Percentiles rank a stretch among this genome's conserved stretches.
Conservation (phyloP, 2,329 filamentous ascomycete species). For the Exophiala sp. region DNA sequence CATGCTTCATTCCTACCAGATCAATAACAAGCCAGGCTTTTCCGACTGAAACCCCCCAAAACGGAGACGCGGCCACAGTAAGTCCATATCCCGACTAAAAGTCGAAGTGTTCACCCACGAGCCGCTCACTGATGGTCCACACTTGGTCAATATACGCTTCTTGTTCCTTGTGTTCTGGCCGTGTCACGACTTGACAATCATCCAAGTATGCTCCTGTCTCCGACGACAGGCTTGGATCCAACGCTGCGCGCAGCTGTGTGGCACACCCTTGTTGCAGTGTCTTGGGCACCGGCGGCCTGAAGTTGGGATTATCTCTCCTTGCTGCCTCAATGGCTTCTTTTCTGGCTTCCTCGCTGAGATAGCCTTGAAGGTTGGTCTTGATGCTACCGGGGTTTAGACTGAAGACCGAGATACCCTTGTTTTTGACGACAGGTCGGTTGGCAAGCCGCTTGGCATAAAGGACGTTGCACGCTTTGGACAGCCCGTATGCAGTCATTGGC, state of each 20-base stretch:
- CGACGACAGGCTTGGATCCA: background rate
- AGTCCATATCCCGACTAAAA: background rate
- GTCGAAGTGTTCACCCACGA: background rate
- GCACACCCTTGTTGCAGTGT: background rate
- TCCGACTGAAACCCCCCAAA: too few species aligned
- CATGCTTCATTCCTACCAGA: too few species aligned
- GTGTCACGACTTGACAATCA: background rate
- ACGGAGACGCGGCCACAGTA: too few species aligned
- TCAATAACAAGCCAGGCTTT: too few species aligned
- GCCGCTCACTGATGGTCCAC: background rate
- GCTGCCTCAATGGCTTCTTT: too few species aligned
- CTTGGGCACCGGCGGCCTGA: background rate
- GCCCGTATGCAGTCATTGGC: background rate
- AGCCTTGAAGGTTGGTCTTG: background rate
- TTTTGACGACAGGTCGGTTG: too few species aligned
- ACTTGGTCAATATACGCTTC: background rate
- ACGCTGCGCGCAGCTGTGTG: background rate
- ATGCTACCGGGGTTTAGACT: background rate
- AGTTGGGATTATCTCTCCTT: too few species aligned
- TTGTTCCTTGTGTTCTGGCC: background rate
- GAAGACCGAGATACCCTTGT: background rate
- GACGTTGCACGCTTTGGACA: background rate
- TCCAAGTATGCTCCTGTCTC: background rate
- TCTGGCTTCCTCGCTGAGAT: too few species aligned
- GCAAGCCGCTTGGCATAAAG: background rate